Conservation (phyloP, 805 yeast species). For the Saturnispora kantuleensis region DNA sequence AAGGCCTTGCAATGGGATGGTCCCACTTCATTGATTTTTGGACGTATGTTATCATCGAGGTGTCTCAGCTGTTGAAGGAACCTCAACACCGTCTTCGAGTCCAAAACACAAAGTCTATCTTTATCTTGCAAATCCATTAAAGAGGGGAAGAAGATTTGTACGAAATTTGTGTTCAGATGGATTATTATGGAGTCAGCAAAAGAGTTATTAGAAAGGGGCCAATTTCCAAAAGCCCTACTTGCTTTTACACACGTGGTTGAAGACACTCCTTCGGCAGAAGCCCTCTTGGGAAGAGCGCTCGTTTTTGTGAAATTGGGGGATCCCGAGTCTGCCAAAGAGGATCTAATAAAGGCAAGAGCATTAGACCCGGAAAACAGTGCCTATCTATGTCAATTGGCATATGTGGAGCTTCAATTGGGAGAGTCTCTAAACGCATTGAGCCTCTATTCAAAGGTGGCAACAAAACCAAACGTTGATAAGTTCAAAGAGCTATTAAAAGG, state of each 20-base stretch:
- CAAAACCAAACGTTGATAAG: neutral
- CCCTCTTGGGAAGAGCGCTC: neutral
- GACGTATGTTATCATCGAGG: conserved; percentile 38
- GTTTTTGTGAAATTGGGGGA: conserved; percentile 2
- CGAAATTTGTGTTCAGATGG: neutral
- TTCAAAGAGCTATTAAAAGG: neutral
- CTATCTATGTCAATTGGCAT: conserved; percentile 2
- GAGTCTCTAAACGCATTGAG: neutral
- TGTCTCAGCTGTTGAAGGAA: conserved; percentile 30
- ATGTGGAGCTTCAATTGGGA: neutral
- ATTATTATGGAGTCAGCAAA: neutral
- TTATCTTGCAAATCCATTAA: neutral
- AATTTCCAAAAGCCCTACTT: neutral
- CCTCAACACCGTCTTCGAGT: conserved; percentile 26
- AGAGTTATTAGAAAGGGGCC: neutral
- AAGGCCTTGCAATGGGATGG: conserved; percentile 22
- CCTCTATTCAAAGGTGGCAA: neutral
- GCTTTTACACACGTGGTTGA: neutral
- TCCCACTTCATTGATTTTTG: conserved; percentile 31
- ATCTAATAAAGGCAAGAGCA: neutral
- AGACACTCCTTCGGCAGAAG: neutral
- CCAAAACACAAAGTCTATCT: conserved; percentile 23
- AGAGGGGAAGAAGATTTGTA: neutral
- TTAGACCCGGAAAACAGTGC: neutral
- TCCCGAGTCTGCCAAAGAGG: conserved; percentile 2